phyloP scores from a whole-genome alignment of 768 basidiomycete genomes.

The Lactarius vividus region DNA sequence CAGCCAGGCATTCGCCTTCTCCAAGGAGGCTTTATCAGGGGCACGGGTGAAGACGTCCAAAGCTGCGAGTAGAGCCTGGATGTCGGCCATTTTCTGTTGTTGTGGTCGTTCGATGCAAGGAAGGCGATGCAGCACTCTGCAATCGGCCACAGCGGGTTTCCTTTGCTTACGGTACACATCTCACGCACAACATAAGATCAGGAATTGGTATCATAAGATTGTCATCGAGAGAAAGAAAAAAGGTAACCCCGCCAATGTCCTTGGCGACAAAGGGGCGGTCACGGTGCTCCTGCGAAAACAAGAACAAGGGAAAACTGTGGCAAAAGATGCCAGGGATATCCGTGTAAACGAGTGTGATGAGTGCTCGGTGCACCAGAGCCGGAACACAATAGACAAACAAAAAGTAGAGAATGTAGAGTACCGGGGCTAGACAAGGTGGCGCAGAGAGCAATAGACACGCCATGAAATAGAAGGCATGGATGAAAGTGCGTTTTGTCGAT shows the following conservation, averaged over 20 bases:
- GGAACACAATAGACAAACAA: constrained; percentile 27
- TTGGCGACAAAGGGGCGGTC: constrained; percentile 9
- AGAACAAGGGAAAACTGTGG: constrained; percentile 26
- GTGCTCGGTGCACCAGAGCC: constrained; percentile 27
- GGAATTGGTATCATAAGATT: constrained; percentile 29
- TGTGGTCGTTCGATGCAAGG: constrained; percentile 10
- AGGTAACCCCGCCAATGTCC: constrained; percentile 10
- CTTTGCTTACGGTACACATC: constrained; percentile 15
- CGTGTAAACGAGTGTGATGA: constrained; percentile 28
- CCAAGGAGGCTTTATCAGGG: constrained; percentile 80
- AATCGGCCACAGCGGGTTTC: neutral
- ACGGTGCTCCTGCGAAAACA: constrained; percentile 22
- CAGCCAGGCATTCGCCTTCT: constrained; percentile 90
- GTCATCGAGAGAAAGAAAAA: constrained; percentile 26
- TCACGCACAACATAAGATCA: constrained; percentile 19
- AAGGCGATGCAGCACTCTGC: constrained; percentile 1
- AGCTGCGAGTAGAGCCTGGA: constrained; percentile 71
- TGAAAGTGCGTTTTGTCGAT: constrained; percentile 33
- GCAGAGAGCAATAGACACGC: constrained; percentile 39
- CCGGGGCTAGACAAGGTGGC: constrained; percentile 39
- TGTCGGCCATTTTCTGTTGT: constrained; percentile 53
- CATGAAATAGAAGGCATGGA: constrained; percentile 34
- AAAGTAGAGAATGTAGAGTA: constrained; percentile 43
- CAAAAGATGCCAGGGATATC: constrained; percentile 28
- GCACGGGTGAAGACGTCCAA: constrained; percentile 76